Percentiles rank a stretch among this genome's conserved stretches.
Conservation (phyloP, 2,329 filamentous ascomycete genomes). For the Claviceps capensis region DNA sequence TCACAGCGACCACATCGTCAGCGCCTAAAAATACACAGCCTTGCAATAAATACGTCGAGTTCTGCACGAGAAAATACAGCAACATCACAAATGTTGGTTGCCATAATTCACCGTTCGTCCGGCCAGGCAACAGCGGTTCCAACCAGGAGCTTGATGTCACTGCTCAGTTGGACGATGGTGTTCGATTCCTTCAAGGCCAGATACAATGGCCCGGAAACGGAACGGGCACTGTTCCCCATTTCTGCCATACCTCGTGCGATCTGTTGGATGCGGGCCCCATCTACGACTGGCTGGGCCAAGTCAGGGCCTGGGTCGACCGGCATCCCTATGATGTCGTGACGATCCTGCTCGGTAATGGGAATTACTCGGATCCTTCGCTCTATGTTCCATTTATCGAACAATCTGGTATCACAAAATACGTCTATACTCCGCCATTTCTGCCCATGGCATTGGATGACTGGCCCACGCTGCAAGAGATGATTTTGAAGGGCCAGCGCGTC, state of each 20-base stretch:
- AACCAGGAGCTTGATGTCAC: conserved; percentile 60
- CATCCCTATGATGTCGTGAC: conserved; percentile 84
- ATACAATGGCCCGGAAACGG: conserved; percentile 43
- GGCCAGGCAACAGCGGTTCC: conserved; percentile 54
- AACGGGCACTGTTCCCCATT: conserved; percentile 38
- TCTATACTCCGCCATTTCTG: conserved; percentile 57
- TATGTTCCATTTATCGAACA: conserved; percentile 57
- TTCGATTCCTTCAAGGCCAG: conserved; percentile 50
- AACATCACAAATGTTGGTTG: conserved; percentile 68
- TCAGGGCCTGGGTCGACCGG: conserved; percentile 56
- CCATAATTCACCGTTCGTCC: conserved; percentile 72
- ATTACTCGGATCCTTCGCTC: conserved; percentile 49
- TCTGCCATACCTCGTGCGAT: conserved; percentile 77
- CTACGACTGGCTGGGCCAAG: conserved; percentile 54
- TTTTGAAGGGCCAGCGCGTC: conserved; percentile 54
- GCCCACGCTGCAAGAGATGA: conserved; percentile 71
- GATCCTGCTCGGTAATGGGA: conserved; percentile 72
- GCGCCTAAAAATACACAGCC: conserved; percentile 57
- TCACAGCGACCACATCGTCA: conserved; percentile 22
- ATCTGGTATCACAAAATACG: conserved; percentile 58
- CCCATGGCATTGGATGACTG: conserved; percentile 64
- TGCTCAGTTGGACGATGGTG: conserved; percentile 64
- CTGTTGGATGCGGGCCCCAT: conserved; percentile 71
- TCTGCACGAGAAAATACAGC: conserved; percentile 64
- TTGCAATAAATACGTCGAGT: conserved; percentile 67